These are phyloP conservation scores for Leucogyrophana mollusca DNA, from an alignment of 768 basidiomycete genomes.

Conservation along the genomic window DNA sequence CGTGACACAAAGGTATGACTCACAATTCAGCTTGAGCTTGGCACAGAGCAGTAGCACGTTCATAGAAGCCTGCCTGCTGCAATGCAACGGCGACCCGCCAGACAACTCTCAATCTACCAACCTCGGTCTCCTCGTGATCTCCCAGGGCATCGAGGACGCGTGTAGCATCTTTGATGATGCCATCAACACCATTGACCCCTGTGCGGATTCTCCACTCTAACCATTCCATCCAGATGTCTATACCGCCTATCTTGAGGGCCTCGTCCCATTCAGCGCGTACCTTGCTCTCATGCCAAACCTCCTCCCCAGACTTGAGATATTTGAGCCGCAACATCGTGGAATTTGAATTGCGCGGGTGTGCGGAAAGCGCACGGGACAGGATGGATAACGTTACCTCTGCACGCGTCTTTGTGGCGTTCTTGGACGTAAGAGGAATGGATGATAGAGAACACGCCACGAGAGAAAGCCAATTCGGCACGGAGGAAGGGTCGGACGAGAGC, in stretches of 20 bases:
- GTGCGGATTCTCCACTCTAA: constrained; percentile 69
- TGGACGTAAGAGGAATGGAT: constrained; percentile 58
- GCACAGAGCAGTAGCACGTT: constrained; percentile 74
- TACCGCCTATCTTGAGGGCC: constrained; percentile 49
- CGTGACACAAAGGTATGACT: constrained; percentile 19
- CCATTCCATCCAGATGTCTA: constrained; percentile 77
- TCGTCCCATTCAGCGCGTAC: constrained; percentile 67
- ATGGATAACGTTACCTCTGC: constrained; percentile 72
- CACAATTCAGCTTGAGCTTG: constrained; percentile 86
- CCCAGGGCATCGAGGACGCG: constrained; percentile 45
- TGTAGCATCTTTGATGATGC: constrained; percentile 49
- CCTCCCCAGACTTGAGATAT: constrained; percentile 72
- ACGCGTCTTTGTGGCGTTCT: constrained; percentile 66
- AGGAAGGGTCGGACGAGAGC: constrained; percentile 50
- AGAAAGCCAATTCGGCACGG: constrained; percentile 58
- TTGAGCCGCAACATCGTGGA: constrained; percentile 56
- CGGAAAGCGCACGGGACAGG: constrained; percentile 59
- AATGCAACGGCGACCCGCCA: constrained; percentile 70
- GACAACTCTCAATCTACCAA: constrained; percentile 57
- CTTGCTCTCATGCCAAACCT: constrained; percentile 61
- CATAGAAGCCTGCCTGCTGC: constrained; percentile 65
- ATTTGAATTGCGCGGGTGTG: constrained; percentile 47
- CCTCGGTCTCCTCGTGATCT: constrained; percentile 42
- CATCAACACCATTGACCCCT: constrained; percentile 46
- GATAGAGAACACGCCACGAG: constrained; percentile 64